Evolutionary conservation across 139 green algal species (phyloP), one percentile per base, ranked within the genome.

Genomic region (Zygnema cylindricum): DNA sequence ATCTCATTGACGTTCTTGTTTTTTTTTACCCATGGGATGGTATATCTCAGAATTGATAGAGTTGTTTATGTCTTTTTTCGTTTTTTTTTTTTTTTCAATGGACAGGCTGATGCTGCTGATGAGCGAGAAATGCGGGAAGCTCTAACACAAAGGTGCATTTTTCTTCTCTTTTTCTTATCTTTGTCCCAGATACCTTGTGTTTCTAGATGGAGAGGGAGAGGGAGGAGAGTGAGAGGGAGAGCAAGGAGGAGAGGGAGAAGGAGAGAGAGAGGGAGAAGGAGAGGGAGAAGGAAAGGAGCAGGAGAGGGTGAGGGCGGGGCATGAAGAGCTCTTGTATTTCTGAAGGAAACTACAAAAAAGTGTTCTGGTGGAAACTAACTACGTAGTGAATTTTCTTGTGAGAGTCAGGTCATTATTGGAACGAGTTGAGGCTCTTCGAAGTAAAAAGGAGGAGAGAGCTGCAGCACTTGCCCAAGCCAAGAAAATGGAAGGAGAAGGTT

Each of bases 101-200:
- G 3, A 16, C 71, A 79, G 71, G 71, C 71, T 79, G 71, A 79
- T 40, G 71, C 71, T 79, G 71, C 71, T n/a, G 71, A 79, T 43
- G 71, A 79, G 11, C 36, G 71, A 23, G 71, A 79, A 79, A 43
- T 43, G 36, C 71, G 71, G 7, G 71, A 79, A 43, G 38, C 7
- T 23, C 71, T 79, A 7, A 43, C 71, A 16, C 71, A 79, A 16
- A 79, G 71, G 71, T 79, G 21, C 49, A 25, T 16, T 63, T n/a
- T n/a, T n/a, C n/a, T n/a, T n/a, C n/a, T n/a, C n/a, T n/a, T n/a
- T n/a, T n/a, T n/a, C n/a, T n/a, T n/a, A n/a, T n/a, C n/a, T n/a
- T n/a, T n/a, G n/a, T n/a, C n/a, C n/a, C n/a, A n/a, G n/a, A n/a
- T n/a, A n/a, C n/a, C n/a, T n/a, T n/a, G n/a, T n/a, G n/a, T n/a